A percentile compares a stretch with the other conserved stretches of the same genome.
Conservation (phyloP, 176 grass and related monocot genomes). For the Sorghum bicolor region Sorghum_bicolor_NCBIv3 NC_012876.2:9205001-9205500, state of each 20-base stretch:
- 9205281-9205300: background rate
- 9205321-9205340: background rate
- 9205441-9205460: background rate
- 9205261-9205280: background rate
- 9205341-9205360: background rate
- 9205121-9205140: background rate
- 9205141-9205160: background rate
- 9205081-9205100: background rate
- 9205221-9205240: background rate
- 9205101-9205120: background rate
- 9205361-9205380: background rate
- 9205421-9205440: background rate
- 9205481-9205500: background rate
- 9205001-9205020: conserved; percentile 22
- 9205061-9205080: background rate
- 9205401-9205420: background rate
- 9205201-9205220: background rate
- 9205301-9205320: background rate
- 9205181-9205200: background rate
- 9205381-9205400: background rate
- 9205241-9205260: background rate
- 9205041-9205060: conserved; percentile 4
- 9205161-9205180: background rate
- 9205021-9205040: conserved; percentile 28
- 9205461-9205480: background rate